These are phyloP conservation scores for Alternaria arborescens DNA, from an alignment of 2,329 filamentous ascomycete species.

Conservation along the genomic window DNA sequence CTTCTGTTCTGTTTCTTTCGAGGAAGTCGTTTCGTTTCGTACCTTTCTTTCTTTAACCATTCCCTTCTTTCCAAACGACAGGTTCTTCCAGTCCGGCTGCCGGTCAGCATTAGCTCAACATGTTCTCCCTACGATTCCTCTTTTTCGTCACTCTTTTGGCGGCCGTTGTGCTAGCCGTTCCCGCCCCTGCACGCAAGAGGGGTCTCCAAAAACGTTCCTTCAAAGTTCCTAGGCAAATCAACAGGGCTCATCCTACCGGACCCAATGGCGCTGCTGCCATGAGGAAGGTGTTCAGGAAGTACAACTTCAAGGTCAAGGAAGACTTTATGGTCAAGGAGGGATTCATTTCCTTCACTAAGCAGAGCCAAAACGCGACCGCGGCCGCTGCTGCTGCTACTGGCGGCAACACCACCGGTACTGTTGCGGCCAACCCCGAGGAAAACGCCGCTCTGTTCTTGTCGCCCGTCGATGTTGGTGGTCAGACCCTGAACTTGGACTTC, in stretches of 20 bases:
- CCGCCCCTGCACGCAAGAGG: conserved; percentile 44
- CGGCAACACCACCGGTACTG: conserved; percentile 61
- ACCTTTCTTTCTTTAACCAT: conserved; percentile 28
- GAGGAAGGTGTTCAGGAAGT: conserved; percentile 74
- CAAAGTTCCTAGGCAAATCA: conserved; percentile 66
- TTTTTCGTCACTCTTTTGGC: conserved; percentile 60
- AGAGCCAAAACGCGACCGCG: conserved; percentile 36
- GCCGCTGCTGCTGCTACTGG: conserved; percentile 25
- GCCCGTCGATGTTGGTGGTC: conserved; percentile 73
- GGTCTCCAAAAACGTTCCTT: conserved; percentile 65
- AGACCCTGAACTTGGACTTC: conserved; percentile 74
- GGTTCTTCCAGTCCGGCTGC: conserved; percentile 44
- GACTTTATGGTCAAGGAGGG: conserved; percentile 34
- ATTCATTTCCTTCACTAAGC: conserved; percentile 51
- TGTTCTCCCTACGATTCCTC: conserved; percentile 49
- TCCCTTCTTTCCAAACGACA: conserved; percentile 29
- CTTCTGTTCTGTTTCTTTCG: conserved; percentile 33
- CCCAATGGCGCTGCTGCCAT: conserved; percentile 69
- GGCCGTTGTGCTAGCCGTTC: conserved; percentile 58
- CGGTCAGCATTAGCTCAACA: conserved; percentile 50
- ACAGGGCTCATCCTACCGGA: conserved; percentile 60
- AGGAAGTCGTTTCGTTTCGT: conserved; percentile 33
- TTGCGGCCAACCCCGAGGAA: conserved; percentile 69
- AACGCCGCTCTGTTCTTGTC: conserved; percentile 76
- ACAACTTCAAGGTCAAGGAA: conserved; percentile 54